Evolutionary conservation across 2,329 filamentous ascomycete genomes (phyloP), one percentile per base, ranked within the genome.

Genomic region (Penicillium sp.): DNA sequence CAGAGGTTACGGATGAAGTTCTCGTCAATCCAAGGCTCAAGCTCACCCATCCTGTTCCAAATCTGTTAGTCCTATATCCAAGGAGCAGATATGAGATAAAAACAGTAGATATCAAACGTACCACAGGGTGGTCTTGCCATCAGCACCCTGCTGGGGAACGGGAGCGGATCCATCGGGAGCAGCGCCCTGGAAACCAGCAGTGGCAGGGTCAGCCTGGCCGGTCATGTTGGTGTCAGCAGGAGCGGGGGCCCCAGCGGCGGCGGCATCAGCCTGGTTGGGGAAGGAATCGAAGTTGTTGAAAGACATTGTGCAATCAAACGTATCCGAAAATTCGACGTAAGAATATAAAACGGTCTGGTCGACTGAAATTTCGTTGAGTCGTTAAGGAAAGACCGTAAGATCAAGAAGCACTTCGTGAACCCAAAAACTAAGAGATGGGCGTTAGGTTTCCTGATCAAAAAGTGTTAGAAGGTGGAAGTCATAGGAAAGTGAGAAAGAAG

Each of bases 21-120:
- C 81, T 99, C 95, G 69, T 99, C 95, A 80, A 99, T 98, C 95
- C 95, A 99, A 27, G 92, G 91, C 78, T 98, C 93, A 63, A 99
- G 89, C 77, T 99, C 95, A 67, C 95, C 95, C 95, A 99, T 99
- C 93, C 93, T 96, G 61, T 23, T 26, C 3, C 57, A 49, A 13
- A 33, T 11, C 11, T 21, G 48, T 58, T 31, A 54, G 44, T 13
- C 13, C 26, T 19, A 21, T 31, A 2, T 43, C 43, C 16, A 44
- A 10, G 7, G 9, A 48, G 6, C 25, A 50, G 16, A 27, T 7
- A 39, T 39, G 35, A 10, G n/a, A 19, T 39, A 10, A 19, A 3
- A 39, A 10, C n/a, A 31, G 26, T 29, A 33, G 26, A 16, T 19
- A 45, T 29, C 23, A 35, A 73, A 76, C 65, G 74, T 56, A 83